Base-by-base conservation (phyloP, 2,329 filamentous ascomycete genomes). In the Trichoderma semiorbis region DNA sequence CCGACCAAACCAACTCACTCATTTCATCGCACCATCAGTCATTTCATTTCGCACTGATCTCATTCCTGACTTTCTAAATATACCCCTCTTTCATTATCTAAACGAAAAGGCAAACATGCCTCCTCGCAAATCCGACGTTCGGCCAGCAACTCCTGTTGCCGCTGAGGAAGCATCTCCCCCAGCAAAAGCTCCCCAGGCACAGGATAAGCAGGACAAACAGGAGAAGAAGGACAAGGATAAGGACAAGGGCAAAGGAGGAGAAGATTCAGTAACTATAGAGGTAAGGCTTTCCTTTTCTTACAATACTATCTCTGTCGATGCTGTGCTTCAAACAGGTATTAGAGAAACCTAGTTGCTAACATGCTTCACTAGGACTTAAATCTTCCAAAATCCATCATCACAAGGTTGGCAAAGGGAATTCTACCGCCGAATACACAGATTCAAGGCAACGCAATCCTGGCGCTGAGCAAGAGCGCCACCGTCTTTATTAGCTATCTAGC, bases 401-500 rank as follows among this genome's bases (percentile, higher is more conserved):
- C 92, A 68, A 87, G 93, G 69, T 86, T 96, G 39, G 92, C 92
- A 53, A 95, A 95, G 83, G 91, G 92, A 53, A 92, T 93, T 7
- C 84, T 96, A 6, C 93, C 93, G 1, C 86, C 92, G 7, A 94
- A 94, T 79, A 95, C 93, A 6, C 92, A 94, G 81, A 93, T 95
- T 63, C 92, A 95, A 79, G 93, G 91, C 78, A 94, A 94, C 83
- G 93, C 93, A 55, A 88, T 95, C 69, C 82, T 93, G 66, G 93
- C 93, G 11, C 87, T 96, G 83, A 92, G 89, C 75, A 95, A 95
- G 82, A 92, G 92, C 80, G 91, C 93, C 8, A 95, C 92, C 1
- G 90, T 96, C 0, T 96, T 96, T 78, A 91, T 96, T 76, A 95
- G 89, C 82, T 93, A 95, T 80, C 84, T 96, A 36, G 91, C 92